Percentiles rank a stretch among this genome's conserved stretches.
phyloP scores from a whole-genome alignment of 371 early-diverging fungal genomes.

The Zopfochytrium polystomum region DNA sequence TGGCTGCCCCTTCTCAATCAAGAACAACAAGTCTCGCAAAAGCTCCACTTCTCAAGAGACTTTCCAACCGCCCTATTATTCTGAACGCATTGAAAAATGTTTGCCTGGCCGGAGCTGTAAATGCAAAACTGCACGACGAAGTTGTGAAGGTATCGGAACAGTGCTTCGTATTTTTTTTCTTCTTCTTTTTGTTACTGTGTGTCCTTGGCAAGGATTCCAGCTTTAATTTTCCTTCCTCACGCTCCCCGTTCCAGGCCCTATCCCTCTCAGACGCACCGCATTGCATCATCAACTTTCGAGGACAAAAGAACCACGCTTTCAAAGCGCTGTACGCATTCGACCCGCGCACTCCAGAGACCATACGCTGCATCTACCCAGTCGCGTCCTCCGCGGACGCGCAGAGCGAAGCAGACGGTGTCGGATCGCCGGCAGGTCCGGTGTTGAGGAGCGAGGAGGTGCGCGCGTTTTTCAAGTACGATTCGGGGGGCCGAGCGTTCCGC shows the following conservation, averaged over 20 bases:
- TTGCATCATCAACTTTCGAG: conserved; percentile 47
- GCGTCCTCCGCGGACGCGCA: too few species aligned
- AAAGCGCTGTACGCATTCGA: conserved; percentile 47
- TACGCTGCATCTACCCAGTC: background rate
- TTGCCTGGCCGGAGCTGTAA: conserved; percentile 47
- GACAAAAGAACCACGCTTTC: conserved; percentile 41
- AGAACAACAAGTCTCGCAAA: background rate
- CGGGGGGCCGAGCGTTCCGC: conserved; percentile 43
- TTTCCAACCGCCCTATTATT: conserved; percentile 40
- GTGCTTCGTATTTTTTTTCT: too few species aligned
- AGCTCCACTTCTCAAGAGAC: conserved; percentile 11
- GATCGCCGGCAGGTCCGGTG: conserved; percentile 31
- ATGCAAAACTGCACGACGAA: conserved; percentile 39
- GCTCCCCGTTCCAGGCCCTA: conserved; percentile 31
- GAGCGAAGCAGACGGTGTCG: too few species aligned
- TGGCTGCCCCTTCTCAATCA: too few species aligned
- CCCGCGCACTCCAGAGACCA: conserved; percentile 11
- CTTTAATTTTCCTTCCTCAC: background rate
- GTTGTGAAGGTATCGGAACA: conserved; percentile 50
- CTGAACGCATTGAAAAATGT: conserved; percentile 51
- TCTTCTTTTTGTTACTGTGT: too few species aligned
- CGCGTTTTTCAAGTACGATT: conserved; percentile 52
- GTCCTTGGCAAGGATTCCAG: too few species aligned
- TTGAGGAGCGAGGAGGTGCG: conserved; percentile 28
- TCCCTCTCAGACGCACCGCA: conserved; percentile 28